Evolutionary conservation across 208 protist genomes (phyloP).

Genomic region (Tetramitus jugosus): DNA sequence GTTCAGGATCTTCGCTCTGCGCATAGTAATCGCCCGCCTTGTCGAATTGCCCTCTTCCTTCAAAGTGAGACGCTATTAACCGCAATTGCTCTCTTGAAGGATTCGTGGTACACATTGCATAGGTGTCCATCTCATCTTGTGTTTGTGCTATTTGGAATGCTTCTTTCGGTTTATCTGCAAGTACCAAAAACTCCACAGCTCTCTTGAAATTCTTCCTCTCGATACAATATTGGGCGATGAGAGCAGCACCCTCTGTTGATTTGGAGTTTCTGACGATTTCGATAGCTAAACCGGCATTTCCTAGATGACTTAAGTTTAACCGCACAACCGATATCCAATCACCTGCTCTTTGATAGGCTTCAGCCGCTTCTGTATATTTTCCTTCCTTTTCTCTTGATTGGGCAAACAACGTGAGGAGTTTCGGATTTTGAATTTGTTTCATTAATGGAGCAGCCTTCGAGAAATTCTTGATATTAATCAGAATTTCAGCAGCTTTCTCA

Average conservation of each 20-base stretch:
- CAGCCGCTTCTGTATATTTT: constrained; percentile 74
- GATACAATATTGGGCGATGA: constrained; percentile 74
- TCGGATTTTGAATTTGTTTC: constrained; percentile 82
- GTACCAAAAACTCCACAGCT: constrained; percentile 90
- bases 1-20: constrained; percentile 68
- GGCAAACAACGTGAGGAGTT: constrained; percentile 25
- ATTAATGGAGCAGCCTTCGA: constrained; percentile 67
- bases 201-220: constrained; percentile 61
- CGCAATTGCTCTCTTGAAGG: constrained; percentile 57
- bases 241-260: constrained; percentile 70
- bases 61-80: constrained; percentile 81
- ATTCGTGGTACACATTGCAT: constrained; percentile 60
- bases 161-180: constrained; percentile 75
- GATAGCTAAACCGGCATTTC: constrained; percentile 84
- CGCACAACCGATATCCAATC: constrained; percentile 89
- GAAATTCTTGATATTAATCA: constrained; percentile 82
- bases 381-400: constrained; percentile 67
- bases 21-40: constrained; percentile 81
- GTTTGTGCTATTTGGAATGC: constrained; percentile 83
- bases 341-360: constrained; percentile 78
- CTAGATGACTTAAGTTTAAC: constrained; percentile 80
- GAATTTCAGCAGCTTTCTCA: constrained; percentile 81
- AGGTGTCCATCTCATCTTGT: constrained; percentile 68
- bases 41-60: constrained; percentile 58
- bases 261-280: constrained; percentile 79